Evolutionary conservation across 305 asterid genomes (phyloP), one percentile per base, ranked within the genome.

Genomic region (Fraxinus floribunda): DNA sequence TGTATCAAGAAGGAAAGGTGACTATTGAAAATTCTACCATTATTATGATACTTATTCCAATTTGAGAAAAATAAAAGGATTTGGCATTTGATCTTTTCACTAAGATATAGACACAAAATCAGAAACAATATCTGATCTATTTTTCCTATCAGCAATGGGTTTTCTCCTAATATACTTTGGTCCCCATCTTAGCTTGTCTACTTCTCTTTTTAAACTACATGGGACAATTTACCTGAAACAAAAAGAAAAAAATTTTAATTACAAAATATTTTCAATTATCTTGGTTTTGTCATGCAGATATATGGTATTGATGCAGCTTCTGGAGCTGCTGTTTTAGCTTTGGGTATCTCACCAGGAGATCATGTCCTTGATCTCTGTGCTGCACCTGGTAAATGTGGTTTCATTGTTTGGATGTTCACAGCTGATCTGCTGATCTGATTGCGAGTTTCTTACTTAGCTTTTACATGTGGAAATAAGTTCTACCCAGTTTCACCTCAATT

Each of bases 281-380:
- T 72, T 60, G 55, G 52, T 46, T 78, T 52, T 30, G 66, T 84
- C 66, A 22, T 83, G 82, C 88, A 95, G 99, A 91, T 95, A 83
- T 94, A 95, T 90, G 99, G 99, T 86, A 91, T 95, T 75, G 99
- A 94, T 90, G 99, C 98, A 60, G 93, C 98, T 85, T 96, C 99
- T 49, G 99, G 98, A 85, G 99, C 99, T 87, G 97, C 98, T 32
- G 98, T 96, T 84, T 71, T 89, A 78, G 97, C 98, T 81, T 87
- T 94, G 94, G 92, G 81, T 89, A 79, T 96, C 86, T 80, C 83
- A 74, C 84, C 87, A 3, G 97, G 97, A 82, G 98, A 94, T 87
- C 97, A 91, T 34, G 91, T 94, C 81, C 97, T 95, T 78, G 98
- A 96, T 88, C 97, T 96, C 75, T 96, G 99, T 86, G 94, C 98